Percentiles rank a stretch among this genome's conserved stretches.
Evolutionary conservation across 2,329 filamentous ascomycete genomes (phyloP).

Genomic region (Aspergillus arachidicola): DNA sequence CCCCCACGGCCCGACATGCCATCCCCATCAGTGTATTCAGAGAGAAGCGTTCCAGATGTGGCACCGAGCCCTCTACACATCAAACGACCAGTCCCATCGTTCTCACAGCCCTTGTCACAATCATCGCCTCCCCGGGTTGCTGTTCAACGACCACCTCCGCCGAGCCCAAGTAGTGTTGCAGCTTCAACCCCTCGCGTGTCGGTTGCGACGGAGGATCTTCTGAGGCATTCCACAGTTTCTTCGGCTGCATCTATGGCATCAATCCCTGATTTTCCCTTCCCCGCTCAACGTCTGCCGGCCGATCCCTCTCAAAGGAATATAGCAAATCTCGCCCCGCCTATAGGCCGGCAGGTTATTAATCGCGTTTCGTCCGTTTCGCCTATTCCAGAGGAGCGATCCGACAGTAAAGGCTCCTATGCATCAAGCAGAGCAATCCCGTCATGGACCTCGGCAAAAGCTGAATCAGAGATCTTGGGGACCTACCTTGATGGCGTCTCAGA

Average conservation of each 20-base stretch:
- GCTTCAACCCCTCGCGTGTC: slow-evolving; percentile 30
- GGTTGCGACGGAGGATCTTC: slow-evolving; percentile 32
- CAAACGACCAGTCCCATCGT: slow-evolving; percentile 27
- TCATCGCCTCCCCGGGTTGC: slow-evolving; percentile 21
- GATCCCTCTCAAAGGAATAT: slow-evolving; percentile 29
- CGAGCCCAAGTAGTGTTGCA: slow-evolving; percentile 25
- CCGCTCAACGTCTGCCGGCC: slow-evolving; percentile 23
- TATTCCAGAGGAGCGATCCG: slow-evolving; percentile 71
- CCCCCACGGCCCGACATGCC: slow-evolving; percentile 45
- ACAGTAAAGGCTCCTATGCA: slow-evolving; percentile 62
- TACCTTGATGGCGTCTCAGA: slow-evolving; percentile 36
- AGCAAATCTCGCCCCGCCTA: slow-evolving; percentile 33
- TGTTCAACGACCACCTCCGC: slow-evolving; percentile 19
- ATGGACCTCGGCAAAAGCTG: slow-evolving; percentile 58
- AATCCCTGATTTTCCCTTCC: slow-evolving; percentile 31
- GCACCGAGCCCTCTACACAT: slow-evolving; percentile 27
- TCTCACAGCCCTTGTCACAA: slow-evolving; percentile 30
- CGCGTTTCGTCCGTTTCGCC: slow-evolving; percentile 71
- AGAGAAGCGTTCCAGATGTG: slow-evolving; percentile 28
- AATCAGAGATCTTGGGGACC: slow-evolving; percentile 49
- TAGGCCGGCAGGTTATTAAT: slow-evolving; percentile 52
- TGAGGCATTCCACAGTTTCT: slow-evolving; percentile 31
- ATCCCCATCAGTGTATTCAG: slow-evolving; percentile 41
- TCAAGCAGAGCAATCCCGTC: slow-evolving; percentile 74
- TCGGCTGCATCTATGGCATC: slow-evolving; percentile 28